Base-by-base conservation (phyloP, 2,329 filamentous ascomycete species). In the Ophiostoma triangulosporum region DNA sequence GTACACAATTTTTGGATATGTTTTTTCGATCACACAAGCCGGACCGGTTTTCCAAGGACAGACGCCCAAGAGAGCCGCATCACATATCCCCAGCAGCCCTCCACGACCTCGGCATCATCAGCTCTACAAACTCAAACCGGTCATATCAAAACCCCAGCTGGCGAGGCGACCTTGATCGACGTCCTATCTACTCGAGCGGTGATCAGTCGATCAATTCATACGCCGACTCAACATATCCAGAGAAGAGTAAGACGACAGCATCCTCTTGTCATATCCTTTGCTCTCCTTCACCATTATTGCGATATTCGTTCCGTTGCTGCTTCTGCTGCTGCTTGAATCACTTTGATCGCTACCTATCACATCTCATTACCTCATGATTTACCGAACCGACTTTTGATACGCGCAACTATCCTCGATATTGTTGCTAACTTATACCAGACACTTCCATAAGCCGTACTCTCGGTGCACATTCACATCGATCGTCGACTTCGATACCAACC, bases 1-100 rank as follows among this genome's bases (percentile, higher is more conserved):
- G 29, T 29, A 24, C 11, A 32, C 48, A 14, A 43, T 14, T 17
- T 52, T 61, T 61, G 64, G 69, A 69, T 65, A 73, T 73, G 70
- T 73, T 73, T 62, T 66, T 66, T 67, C 68, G 69, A 67, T 72
- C 69, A 55, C 64, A 64, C 57, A 70, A 67, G 61, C 55, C 60
- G 57, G 58, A 67, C 62, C 66, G 65, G 61, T 63, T 64, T 59
- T 61, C 63, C 50, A 68, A 68, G 60, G 68, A 72, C 51, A 65
- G 69, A 59, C 64, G 64, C 56, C 61, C 62, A 56, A 64, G 64
- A 57, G 66, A 68, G 67, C 68, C 59, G 58, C 66, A 54, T 65
- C 53, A 17, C 15, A 51, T 14, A 22, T 65, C 51, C 3, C 43
- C 43, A 15, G 43, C 43, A 46, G 61, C 62, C 50, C 60, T 71